Percentiles rank a stretch among this genome's conserved stretches.
These are phyloP conservation scores for Penicillium sp. DNA, from an alignment of 2,329 filamentous ascomycete genomes.

Conservation along the genomic window DNA sequence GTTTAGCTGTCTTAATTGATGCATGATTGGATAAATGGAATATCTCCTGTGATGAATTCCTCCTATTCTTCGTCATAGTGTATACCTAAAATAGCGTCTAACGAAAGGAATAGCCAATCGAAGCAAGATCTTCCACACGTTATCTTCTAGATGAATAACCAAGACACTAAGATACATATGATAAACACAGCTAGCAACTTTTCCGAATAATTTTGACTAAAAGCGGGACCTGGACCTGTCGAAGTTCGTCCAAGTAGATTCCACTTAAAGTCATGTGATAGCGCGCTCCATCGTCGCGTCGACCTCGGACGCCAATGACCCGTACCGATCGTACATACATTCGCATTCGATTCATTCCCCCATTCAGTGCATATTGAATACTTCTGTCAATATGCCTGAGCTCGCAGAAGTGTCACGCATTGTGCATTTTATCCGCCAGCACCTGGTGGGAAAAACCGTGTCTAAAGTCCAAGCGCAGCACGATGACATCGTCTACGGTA, in stretches of 20 bases:
- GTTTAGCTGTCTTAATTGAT: too few species aligned
- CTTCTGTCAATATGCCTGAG: conserved; percentile 41
- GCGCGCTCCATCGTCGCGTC: conserved; percentile 20
- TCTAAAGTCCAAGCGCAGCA: conserved; percentile 65
- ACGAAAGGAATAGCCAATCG: too few species aligned
- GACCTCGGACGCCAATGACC: background rate
- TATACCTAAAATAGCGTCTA: too few species aligned
- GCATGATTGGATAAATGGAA: too few species aligned
- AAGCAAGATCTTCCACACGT: too few species aligned
- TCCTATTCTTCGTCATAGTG: too few species aligned
- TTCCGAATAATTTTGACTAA: too few species aligned
- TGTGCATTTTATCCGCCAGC: conserved; percentile 76
- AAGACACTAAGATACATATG: too few species aligned
- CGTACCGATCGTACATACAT: conserved; percentile 4
- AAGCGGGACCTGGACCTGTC: too few species aligned
- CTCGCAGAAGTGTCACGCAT: conserved; percentile 68
- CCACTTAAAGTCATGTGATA: conserved; percentile 24
- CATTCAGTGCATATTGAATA: background rate
- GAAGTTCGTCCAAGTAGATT: background rate
- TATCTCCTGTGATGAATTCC: too few species aligned
- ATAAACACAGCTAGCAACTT: too few species aligned
- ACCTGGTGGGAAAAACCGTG: conserved; percentile 80
- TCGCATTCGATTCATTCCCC: background rate
- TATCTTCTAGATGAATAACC: too few species aligned
- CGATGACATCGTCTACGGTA: conserved; percentile 83